Percentiles rank a stretch among this genome's conserved stretches.
Conservation (phyloP, 1,284 basidiomycete genomes). For the Cutaneotrichosporon cavernicola region DNA sequence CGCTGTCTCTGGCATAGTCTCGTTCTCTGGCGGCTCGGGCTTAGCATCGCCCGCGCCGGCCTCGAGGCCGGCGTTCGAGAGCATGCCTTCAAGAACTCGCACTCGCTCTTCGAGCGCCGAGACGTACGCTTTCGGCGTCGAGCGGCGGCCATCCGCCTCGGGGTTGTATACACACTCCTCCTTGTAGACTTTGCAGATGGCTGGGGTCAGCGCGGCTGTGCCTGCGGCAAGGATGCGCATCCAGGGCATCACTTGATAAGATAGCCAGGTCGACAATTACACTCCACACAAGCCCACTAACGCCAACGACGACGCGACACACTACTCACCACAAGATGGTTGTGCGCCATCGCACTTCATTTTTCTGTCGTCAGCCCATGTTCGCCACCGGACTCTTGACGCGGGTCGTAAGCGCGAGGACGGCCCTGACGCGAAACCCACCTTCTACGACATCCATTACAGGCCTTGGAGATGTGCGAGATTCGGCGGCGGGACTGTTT, state of each 20-base stretch:
- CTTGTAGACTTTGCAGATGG: conserved; percentile 29
- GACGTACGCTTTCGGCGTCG: conserved; percentile 28
- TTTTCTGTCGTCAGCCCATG: conserved; percentile 20
- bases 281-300: background rate
- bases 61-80: conserved; percentile 16
- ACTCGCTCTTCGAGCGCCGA: conserved; percentile 25
- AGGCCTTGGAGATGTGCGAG: conserved; percentile 27
- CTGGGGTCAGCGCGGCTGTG: conserved; percentile 5
- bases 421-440: conserved; percentile 9
- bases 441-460: conserved; percentile 26
- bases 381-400: background rate
- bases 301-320: background rate
- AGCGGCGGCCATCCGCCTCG: conserved; percentile 27
- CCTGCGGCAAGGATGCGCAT: background rate
- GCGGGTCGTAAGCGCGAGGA: background rate
- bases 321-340: conserved; percentile 25
- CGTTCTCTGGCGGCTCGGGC: conserved; percentile 10
- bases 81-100: conserved; percentile 22
- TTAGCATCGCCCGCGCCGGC: conserved; percentile 10
- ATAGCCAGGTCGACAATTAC: background rate
- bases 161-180: conserved; percentile 29
- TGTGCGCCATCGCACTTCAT: conserved; percentile 29
- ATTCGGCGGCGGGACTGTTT: conserved; percentile 24
- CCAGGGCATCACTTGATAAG: background rate
- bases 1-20: background rate